Conservation (phyloP, 192 early-diverging fungal species). For the Backusella westeae region DNA sequence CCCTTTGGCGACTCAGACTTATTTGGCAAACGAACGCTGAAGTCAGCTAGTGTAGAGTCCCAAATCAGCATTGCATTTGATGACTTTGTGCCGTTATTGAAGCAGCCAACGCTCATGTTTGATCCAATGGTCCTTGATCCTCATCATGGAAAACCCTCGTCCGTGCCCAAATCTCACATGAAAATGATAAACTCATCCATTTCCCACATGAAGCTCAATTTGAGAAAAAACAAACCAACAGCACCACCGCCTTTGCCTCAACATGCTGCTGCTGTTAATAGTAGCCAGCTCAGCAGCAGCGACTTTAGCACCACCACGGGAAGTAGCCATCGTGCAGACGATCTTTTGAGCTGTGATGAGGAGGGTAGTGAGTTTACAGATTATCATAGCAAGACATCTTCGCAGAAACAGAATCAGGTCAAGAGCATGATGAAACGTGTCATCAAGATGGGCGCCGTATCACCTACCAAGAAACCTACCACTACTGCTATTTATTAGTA, state of each 20-base stretch:
- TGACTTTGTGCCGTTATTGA: background rate
- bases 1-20: conserved; percentile 1
- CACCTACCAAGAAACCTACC: background rate
- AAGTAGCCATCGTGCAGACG: background rate
- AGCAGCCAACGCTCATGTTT: background rate
- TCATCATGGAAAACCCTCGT: background rate
- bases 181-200: conserved; percentile 7
- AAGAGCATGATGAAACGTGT: conserved; percentile 19
- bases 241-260: background rate
- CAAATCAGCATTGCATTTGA: conserved; percentile 11
- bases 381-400: background rate
- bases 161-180: background rate
- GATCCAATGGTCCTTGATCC: background rate
- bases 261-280: background rate
- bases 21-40: background rate
- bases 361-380: background rate
- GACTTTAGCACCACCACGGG: background rate
- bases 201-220: conserved; percentile 6
- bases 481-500: conserved; percentile 5
- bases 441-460: conserved; percentile 12
- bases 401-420: conserved; percentile 6
- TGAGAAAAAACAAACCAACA: conserved; percentile 5
- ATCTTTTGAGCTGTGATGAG: background rate
- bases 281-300: background rate
- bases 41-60: background rate